Evolutionary conservation across 148 eudicot genomes (phyloP).

Genomic region (Vaccinium darrowii): DNA sequence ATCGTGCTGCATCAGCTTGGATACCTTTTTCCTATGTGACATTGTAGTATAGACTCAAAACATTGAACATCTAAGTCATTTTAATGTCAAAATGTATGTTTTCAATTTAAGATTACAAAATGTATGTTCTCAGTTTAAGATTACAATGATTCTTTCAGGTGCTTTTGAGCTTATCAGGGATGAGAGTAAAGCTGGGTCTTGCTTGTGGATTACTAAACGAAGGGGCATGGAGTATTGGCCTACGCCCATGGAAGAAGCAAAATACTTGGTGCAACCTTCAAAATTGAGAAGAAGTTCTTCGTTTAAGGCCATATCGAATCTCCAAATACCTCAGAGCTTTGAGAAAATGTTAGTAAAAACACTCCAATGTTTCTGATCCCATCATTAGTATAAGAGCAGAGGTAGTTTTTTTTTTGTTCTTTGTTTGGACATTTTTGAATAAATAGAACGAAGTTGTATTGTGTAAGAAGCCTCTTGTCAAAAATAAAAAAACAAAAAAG

Average conservation of each 20-base stretch:
- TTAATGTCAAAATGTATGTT: neutral
- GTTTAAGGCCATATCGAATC: conserved; percentile 27
- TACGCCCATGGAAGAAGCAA: conserved; percentile 83
- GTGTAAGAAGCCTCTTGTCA: neutral
- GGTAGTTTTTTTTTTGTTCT: neutral
- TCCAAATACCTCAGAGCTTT: conserved; percentile 73
- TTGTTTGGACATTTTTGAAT: neutral
- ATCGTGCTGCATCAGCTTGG: neutral
- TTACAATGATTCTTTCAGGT: conserved; percentile 43
- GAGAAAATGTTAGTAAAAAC: conserved; percentile 72
- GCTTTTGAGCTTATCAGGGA: conserved; percentile 79
- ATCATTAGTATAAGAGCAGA: neutral
- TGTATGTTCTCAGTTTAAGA: neutral
- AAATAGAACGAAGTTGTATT: neutral
- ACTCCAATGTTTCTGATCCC: neutral
- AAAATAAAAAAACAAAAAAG: too few relatives aligned
- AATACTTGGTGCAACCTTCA: conserved; percentile 56
- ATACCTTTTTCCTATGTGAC: neutral
- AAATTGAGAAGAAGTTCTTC: conserved; percentile 38
- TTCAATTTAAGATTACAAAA: neutral
- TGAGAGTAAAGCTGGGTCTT: conserved; percentile 84
- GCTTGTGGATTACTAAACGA: conserved; percentile 92
- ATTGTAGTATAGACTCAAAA: neutral
- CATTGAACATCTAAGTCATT: neutral
- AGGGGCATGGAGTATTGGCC: conserved; percentile 97